phyloP scores from a whole-genome alignment of 1,284 basidiomycete genomes.

The Malassezia pachydermatis region DNA sequence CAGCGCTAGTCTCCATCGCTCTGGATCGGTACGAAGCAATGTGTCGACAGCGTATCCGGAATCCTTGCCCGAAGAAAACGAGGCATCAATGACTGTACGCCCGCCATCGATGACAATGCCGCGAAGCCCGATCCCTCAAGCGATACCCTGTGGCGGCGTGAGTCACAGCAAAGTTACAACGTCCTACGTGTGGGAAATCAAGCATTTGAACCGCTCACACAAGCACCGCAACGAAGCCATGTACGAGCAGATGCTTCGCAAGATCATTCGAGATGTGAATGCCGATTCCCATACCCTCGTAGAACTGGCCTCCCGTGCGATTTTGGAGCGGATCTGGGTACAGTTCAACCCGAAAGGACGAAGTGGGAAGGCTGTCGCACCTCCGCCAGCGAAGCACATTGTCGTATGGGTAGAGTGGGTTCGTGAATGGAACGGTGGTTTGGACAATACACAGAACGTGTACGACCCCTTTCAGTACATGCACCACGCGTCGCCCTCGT shows the following conservation, averaged over 20 bases:
- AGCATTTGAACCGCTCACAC: neutral
- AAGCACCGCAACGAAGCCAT: neutral
- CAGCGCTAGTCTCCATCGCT: neutral
- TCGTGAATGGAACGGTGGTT: slow-evolving; percentile 18
- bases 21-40: neutral
- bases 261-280: neutral
- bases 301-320: no score
- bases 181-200: slow-evolving; percentile 13
- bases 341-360: slow-evolving; percentile 31
- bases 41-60: neutral
- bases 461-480: neutral
- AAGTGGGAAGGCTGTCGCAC: slow-evolving; percentile 24
- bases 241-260: neutral
- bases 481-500: neutral
- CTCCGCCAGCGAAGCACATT: slow-evolving; percentile 20
- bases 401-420: slow-evolving; percentile 42
- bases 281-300: no score
- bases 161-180: slow-evolving; percentile 1
- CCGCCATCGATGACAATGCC: no score
- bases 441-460: slow-evolving; percentile 1
- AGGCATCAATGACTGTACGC: no score
- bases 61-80: no score
- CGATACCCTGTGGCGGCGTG: slow-evolving; percentile 1
- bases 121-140: neutral
- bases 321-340: slow-evolving; percentile 25